Base-by-base conservation (phyloP, 1,139 yeast genomes). In the Spencermartinsiella ligniputridi region DNA sequence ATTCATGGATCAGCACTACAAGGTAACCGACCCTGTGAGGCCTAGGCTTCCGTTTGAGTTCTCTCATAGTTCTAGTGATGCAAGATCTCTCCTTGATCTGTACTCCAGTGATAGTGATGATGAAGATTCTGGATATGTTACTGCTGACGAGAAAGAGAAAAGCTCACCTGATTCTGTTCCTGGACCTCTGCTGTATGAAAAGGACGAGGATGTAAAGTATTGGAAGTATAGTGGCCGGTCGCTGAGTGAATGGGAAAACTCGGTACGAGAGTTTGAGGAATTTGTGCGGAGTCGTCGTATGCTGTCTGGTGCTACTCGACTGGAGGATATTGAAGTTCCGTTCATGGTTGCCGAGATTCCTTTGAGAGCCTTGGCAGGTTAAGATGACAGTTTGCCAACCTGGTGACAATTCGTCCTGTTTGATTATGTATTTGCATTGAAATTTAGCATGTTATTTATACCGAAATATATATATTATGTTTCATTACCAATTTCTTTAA, bases 161-260 rank as follows among this genome's bases (percentile, higher is more conserved):
- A 27, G 15, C 33, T 20, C 32, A 9, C 32, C 32, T n/a, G 15
- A 15, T 9, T 5, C n/a, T 27, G 13, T 15, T n/a, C n/a, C 15
- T n/a, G 15, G 32, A 5, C 35, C 19, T 22, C n/a, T 32, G 11
- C 17, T 35, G 12, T 22, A 39, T 35, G 37, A 19, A 16, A 34
- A 17, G 6, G 35, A 41, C 3, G 58, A 55, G 35, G 56, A 61
- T 37, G 51, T 57, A 44, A 50, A 58, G 44, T 51, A 52, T 43
- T 68, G 70, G 68, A 61, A 66, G 42, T 64, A 76, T 48, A 67
- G 81, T 24, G 90, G 89, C 6, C 72, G 78, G 47, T 71, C 85
- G n/a, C 60, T 84, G 44, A 78, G 78, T 50, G 92, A 84, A 56
- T 80, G 88, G 82, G 74, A 75, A 45, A 44, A 53, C 2, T 63